Percentiles rank a stretch among this genome's conserved stretches.
phyloP scores from a whole-genome alignment of 208 protist genomes.

The Phytomonas sp. region DNA sequence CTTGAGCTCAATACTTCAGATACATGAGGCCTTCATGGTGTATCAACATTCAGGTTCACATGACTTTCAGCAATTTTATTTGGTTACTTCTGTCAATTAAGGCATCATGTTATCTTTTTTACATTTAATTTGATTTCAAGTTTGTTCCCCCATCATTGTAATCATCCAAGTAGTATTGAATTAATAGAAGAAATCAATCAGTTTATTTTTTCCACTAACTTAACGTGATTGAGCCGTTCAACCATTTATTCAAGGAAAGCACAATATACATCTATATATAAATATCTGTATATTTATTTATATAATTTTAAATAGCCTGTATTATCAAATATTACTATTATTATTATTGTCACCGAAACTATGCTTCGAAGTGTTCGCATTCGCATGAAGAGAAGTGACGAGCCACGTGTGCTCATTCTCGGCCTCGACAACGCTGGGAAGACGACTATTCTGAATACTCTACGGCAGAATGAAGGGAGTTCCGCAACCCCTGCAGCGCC shows the following conservation, averaged over 20 bases:
- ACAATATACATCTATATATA: not conserved
- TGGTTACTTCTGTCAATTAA: not conserved
- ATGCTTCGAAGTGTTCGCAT: constrained; percentile 85
- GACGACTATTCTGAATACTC: constrained; percentile 93
- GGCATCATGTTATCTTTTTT: not conserved
- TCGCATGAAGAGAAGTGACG: constrained; percentile 86
- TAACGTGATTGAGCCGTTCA: not conserved
- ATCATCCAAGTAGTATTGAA: not conserved
- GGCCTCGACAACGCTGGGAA: constrained; percentile 96
- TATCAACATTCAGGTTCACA: not conserved
- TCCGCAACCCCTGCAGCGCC: constrained; percentile 39
- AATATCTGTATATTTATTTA: too few relatives aligned
- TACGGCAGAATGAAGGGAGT: constrained; percentile 16
- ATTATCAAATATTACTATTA: not conserved
- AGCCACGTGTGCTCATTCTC: constrained; percentile 92
- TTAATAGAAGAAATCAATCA: not conserved
- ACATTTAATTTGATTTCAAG: not conserved
- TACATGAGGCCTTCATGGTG: not conserved
- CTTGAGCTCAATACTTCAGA: not conserved
- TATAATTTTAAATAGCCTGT: not conserved
- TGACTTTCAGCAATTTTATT: not conserved
- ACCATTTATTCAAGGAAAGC: not conserved
- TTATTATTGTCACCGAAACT: not conserved
- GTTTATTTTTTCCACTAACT: not conserved
- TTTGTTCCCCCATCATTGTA: not conserved